phyloP scores from a whole-genome alignment of 345 rosid genomes.

The Excoecaria cochinchinensis region DNA sequence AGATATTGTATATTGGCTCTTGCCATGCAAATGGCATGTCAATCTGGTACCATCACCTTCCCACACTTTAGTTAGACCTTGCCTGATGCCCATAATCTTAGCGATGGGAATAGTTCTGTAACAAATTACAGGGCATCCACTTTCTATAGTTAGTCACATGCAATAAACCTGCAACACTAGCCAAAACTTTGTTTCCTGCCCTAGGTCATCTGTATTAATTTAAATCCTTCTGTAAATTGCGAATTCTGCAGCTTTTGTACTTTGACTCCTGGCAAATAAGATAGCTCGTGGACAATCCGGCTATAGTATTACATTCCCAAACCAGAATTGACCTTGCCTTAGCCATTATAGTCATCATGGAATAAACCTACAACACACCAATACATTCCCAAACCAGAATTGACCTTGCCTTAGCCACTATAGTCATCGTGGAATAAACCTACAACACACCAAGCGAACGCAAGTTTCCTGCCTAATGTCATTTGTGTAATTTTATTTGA shows the following conservation, averaged over 20 bases:
- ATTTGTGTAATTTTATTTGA: too few species aligned
- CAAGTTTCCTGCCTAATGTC: background rate
- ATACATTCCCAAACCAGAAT: background rate
- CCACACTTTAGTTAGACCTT: background rate
- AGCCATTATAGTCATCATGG: background rate
- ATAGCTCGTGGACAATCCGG: background rate
- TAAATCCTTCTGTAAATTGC: background rate
- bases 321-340: background rate
- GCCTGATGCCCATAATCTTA: background rate
- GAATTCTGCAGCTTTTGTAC: background rate
- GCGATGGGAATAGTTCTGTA: background rate
- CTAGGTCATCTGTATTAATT: background rate
- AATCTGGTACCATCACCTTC: background rate
- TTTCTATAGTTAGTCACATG: background rate
- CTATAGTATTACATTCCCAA: background rate
- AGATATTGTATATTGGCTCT: background rate
- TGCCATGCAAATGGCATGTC: background rate
- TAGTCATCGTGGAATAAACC: background rate
- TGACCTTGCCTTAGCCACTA: background rate
- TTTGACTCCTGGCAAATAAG: background rate
- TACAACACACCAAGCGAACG: background rate
- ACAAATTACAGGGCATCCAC: background rate
- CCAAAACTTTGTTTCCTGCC: background rate
- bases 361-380: background rate
- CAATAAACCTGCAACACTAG: background rate